A percentile compares a stretch with the other conserved stretches of the same genome.
phyloP scores from a whole-genome alignment of 805 yeast species.

The Diddensiella transvaalensis region DNA sequence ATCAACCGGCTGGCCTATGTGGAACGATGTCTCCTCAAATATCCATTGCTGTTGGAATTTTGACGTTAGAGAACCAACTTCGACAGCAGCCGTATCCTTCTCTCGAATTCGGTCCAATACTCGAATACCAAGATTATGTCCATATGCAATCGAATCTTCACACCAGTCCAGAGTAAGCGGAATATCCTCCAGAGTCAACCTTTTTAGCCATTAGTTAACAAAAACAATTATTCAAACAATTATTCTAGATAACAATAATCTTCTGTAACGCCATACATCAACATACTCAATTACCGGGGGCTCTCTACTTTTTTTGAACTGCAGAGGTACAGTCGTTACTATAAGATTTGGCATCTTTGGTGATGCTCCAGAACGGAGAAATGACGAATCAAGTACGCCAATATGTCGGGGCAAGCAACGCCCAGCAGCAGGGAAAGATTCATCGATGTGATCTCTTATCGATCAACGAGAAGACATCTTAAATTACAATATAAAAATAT shows the following conservation, averaged over 20 bases:
- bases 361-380: too few species aligned
- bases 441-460: too few species aligned
- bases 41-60: background rate
- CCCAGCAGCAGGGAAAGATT: too few species aligned
- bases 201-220: background rate
- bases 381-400: too few species aligned
- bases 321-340: conserved; percentile 3
- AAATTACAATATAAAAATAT: too few species aligned
- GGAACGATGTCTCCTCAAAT: conserved; percentile 6
- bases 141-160: conserved; percentile 18
- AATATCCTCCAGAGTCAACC: background rate
- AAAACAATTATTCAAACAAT: background rate
- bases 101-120: conserved; percentile 6
- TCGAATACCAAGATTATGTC: conserved; percentile 21
- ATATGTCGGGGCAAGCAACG: too few species aligned
- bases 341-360: background rate
- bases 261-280: too few species aligned
- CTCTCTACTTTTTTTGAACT: conserved; percentile 1
- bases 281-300: conserved; percentile 9
- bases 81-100: background rate
- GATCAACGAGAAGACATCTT: too few species aligned
- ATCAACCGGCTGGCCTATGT: conserved; percentile 20
- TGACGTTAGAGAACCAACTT: background rate
- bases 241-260: too few species aligned
- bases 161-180: conserved; percentile 18